Evolutionary conservation across 345 rosid species (phyloP).

Genomic region (Angophora floribunda): DNA sequence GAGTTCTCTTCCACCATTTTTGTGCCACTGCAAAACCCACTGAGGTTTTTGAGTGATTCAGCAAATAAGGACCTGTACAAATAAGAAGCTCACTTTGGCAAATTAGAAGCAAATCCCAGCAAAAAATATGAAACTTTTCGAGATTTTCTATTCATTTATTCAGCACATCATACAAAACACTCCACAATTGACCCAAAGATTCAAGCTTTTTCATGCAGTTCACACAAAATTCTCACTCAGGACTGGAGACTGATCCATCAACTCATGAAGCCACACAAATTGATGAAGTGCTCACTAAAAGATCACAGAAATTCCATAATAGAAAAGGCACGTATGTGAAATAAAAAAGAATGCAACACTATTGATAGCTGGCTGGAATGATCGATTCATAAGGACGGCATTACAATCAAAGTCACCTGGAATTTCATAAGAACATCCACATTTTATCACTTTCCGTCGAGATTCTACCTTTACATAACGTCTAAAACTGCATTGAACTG

Average conservation of each 20-base stretch:
- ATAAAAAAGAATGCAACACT: neutral
- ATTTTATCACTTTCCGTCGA: neutral
- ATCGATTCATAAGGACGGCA: neutral
- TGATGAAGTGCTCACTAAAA: neutral
- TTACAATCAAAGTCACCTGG: neutral
- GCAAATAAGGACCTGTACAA: neutral
- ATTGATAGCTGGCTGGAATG: neutral
- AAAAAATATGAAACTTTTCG: rapidly evolving
- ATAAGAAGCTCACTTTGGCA: neutral
- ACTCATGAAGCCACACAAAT: neutral
- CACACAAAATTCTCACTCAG: neutral
- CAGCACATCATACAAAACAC: neutral
- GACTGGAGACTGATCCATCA: neutral
- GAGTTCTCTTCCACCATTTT: constrained; percentile 23
- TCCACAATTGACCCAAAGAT: neutral
- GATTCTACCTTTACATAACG: neutral
- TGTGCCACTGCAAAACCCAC: neutral
- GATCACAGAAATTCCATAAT: neutral
- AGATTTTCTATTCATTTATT: rapidly evolving
- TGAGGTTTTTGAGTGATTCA: neutral
- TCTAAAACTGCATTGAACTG: neutral
- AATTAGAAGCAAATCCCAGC: neutral
- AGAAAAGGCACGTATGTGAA: neutral
- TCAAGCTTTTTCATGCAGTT: neutral
- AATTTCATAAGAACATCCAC: neutral